Conservation (phyloP, 2,329 filamentous ascomycete species). For the Penicillium sp. region DNA sequence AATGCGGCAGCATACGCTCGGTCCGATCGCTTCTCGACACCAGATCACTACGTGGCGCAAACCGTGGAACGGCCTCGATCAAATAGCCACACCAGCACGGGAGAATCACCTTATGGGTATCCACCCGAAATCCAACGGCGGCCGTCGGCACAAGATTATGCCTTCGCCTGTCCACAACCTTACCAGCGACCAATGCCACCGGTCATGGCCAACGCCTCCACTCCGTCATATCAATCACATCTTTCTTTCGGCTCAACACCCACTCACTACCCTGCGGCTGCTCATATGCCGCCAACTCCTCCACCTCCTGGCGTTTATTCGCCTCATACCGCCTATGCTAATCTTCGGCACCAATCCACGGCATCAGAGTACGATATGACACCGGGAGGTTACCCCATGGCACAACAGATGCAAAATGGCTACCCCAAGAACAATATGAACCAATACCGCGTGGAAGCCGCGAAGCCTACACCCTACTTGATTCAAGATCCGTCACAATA, state of each 20-base stretch:
- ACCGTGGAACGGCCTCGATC: constrained; percentile 59
- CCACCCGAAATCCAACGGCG: constrained; percentile 46
- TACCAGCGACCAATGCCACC: constrained; percentile 40
- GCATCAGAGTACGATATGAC: constrained; percentile 33
- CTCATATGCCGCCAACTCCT: constrained; percentile 44
- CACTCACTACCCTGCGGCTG: constrained; percentile 44
- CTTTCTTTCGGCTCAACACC: constrained; percentile 44
- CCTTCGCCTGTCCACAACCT: constrained; percentile 31
- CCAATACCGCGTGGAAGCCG: constrained; percentile 30
- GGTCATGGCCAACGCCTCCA: constrained; percentile 38
- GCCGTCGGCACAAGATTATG: constrained; percentile 51
- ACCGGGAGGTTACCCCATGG: constrained; percentile 21
- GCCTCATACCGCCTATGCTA: constrained; percentile 35
- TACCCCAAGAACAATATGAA: constrained; percentile 30
- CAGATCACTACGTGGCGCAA: constrained; percentile 49
- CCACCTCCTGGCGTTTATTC: constrained; percentile 38
- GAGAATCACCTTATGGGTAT: constrained; percentile 48
- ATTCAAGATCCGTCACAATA: constrained; percentile 41
- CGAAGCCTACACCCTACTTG: constrained; percentile 33
- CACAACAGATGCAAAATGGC: constrained; percentile 24
- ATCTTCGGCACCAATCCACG: constrained; percentile 34
- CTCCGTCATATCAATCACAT: constrained; percentile 41
- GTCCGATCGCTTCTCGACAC: constrained; percentile 51
- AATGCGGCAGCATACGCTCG: constrained; percentile 42
- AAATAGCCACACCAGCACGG: constrained; percentile 57